Evolutionary conservation across 164 flowering plant species (phyloP).

Genomic region (Aristolochia contorta): DNA sequence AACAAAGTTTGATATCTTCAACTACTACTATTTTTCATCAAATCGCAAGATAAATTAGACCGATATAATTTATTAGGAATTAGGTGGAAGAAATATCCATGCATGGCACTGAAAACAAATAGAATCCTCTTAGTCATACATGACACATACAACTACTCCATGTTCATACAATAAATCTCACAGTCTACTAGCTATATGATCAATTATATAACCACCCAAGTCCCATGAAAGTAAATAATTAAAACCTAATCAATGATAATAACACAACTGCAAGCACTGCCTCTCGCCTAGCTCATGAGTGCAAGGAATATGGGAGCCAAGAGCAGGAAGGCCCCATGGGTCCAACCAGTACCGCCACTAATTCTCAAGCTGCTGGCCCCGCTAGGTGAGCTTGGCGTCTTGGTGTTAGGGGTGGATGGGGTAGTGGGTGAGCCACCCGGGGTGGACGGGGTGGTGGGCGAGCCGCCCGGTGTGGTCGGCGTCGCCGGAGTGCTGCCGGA

Average conservation of each 20-base stretch:
- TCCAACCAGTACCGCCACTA: constrained; percentile 5
- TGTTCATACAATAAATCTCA: not conserved
- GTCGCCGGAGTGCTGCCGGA: not conserved
- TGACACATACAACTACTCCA: not conserved
- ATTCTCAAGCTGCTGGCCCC: constrained; percentile 12
- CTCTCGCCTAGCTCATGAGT: constrained; percentile 39
- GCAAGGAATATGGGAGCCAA: constrained; percentile 20
- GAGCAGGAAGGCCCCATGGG: constrained; percentile 20
- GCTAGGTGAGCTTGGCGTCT: not conserved
- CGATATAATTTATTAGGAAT: no score
- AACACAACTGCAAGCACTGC: constrained; percentile 30
- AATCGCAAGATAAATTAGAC: no score
- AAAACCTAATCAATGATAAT: no score
- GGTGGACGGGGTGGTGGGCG: not conserved
- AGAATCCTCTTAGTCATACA: no score
- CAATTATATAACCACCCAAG: not conserved
- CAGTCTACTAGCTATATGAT: not conserved
- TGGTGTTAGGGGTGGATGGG: not conserved
- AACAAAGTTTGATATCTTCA: no score
- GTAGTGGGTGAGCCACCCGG: constrained; percentile 3
- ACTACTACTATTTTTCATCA: no score
- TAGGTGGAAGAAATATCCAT: no score
- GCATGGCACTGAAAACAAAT: no score
- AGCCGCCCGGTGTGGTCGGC: not conserved
- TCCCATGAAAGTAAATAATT: not conserved